phyloP scores from a whole-genome alignment of 2,329 filamentous ascomycete species.

The Epichloe festucae region DNA sequence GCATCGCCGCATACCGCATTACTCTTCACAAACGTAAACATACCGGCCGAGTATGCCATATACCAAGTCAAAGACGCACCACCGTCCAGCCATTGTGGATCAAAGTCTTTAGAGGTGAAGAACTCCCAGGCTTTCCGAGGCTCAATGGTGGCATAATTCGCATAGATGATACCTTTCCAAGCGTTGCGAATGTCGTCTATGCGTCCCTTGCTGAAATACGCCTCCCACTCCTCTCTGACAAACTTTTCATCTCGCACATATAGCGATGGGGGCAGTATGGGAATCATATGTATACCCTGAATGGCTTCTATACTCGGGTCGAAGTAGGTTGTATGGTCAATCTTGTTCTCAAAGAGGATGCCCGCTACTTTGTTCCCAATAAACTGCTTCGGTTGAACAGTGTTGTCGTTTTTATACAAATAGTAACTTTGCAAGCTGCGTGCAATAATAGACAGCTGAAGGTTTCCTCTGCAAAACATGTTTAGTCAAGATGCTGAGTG shows the following conservation, averaged over 20 bases:
- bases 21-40: slow-evolving; percentile 9
- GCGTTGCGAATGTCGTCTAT: slow-evolving; percentile 55
- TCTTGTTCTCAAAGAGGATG: slow-evolving; percentile 86
- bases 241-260: slow-evolving; percentile 56
- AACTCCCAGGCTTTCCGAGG: slow-evolving; percentile 58
- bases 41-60: slow-evolving; percentile 63
- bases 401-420: slow-evolving; percentile 60
- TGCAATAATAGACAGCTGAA: slow-evolving; percentile 70
- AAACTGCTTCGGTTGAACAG: slow-evolving; percentile 59
- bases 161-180: slow-evolving; percentile 78
- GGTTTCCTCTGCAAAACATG: slow-evolving; percentile 43
- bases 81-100: slow-evolving; percentile 60
- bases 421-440: slow-evolving; percentile 71
- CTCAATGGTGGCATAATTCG: slow-evolving; percentile 68
- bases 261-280: slow-evolving; percentile 54
- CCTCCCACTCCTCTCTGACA: slow-evolving; percentile 70
- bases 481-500: neutral
- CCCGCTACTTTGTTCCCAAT: slow-evolving; percentile 63
- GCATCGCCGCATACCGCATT: neutral
- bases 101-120: slow-evolving; percentile 55
- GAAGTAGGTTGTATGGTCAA: slow-evolving; percentile 88
- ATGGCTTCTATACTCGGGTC: slow-evolving; percentile 60
- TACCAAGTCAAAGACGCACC: slow-evolving; percentile 81
- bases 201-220: slow-evolving; percentile 58
- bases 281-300: slow-evolving; percentile 73